phyloP scores from a whole-genome alignment of 768 basidiomycete genomes.

The Amanita molliuscula region DNA sequence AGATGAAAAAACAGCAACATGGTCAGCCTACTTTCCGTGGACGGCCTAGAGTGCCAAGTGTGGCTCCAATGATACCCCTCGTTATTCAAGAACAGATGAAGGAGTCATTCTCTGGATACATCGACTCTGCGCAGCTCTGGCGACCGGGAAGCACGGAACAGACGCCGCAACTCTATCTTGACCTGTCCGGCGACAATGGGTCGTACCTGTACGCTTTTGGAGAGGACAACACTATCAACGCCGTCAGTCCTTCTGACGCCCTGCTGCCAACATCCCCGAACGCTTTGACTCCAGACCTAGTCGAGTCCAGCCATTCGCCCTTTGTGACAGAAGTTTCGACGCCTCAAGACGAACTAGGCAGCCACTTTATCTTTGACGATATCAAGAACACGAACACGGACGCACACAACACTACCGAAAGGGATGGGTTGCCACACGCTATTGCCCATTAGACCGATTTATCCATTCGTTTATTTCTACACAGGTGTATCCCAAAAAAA shows the following conservation, averaged over 20 bases:
- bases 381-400: not conserved
- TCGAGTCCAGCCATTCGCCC: not conserved
- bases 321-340: not conserved
- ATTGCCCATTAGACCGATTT: not conserved
- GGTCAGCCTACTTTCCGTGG: not conserved
- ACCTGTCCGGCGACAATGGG: not conserved
- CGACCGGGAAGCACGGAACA: not conserved
- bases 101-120: not conserved
- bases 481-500: not conserved
- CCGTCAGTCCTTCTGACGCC: not conserved
- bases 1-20: conserved; percentile 15
- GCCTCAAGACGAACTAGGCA: conserved; percentile 1
- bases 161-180: not conserved
- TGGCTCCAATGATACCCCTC: conserved; percentile 20
- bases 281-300: not conserved
- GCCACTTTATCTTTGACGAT: not conserved
- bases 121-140: not conserved
- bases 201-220: not conserved
- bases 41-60: conserved; percentile 29
- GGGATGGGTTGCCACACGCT: not conserved
- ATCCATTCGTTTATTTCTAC: not conserved
- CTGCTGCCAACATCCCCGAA: not conserved
- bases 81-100: not conserved
- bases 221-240: not conserved
- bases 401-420: not conserved